Percentiles rank a stretch among this genome's conserved stretches.
phyloP scores from a whole-genome alignment of 306 rosid species.

The Pyrus communis region DNA sequence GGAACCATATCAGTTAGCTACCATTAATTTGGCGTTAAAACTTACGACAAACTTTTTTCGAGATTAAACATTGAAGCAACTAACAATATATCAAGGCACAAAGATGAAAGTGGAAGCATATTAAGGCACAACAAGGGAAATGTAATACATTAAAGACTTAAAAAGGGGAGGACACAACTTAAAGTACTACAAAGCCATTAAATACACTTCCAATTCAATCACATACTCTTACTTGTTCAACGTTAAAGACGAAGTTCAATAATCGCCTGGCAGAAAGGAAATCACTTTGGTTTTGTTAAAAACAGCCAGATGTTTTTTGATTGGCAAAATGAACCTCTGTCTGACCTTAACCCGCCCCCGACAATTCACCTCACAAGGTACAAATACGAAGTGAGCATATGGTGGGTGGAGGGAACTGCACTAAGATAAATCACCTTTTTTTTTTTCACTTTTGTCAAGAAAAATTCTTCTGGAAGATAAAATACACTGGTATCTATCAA shows the following conservation, averaged over 20 bases:
- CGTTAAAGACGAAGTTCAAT: background rate
- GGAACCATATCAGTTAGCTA: background rate
- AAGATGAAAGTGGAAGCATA: background rate
- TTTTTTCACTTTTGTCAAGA: too few species aligned
- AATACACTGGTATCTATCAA: background rate
- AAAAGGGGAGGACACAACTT: too few species aligned
- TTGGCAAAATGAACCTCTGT: background rate
- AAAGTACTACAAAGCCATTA: background rate
- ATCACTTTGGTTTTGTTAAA: background rate
- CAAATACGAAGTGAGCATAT: background rate
- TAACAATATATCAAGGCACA: background rate
- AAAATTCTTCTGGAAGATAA: too few species aligned
- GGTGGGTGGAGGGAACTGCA: background rate
- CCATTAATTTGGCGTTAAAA: too few species aligned
- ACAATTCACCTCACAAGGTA: background rate
- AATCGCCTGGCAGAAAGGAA: background rate
- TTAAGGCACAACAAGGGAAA: background rate
- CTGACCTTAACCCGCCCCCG: background rate
- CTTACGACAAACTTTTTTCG: too few species aligned
- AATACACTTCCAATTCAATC: background rate
- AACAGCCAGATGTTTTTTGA: background rate
- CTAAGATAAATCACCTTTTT: background rate
- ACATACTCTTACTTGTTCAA: background rate
- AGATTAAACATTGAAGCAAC: background rate
- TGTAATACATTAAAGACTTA: background rate